Percentiles rank a stretch among this genome's conserved stretches.
phyloP scores from a whole-genome alignment of 805 yeast genomes.

The Saturnispora silvae region DNA sequence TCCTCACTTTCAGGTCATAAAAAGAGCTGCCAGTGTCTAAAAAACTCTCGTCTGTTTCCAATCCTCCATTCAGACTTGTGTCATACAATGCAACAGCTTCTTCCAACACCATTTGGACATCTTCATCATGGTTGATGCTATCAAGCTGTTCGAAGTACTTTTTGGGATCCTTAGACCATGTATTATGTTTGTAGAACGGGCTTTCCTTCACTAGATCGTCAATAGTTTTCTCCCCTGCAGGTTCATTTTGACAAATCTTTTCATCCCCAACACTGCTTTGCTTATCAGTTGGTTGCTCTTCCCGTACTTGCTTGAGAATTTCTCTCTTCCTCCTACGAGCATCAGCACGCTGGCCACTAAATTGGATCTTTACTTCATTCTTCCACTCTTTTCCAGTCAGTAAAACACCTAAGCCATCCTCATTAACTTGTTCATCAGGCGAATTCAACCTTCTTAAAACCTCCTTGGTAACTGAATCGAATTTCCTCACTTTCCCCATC shows the following conservation, averaged over 20 bases:
- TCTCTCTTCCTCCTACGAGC: no score
- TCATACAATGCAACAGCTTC: slow-evolving; percentile 6
- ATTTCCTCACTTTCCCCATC: slow-evolving; percentile 3
- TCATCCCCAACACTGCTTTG: neutral
- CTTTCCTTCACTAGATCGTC: slow-evolving; percentile 3
- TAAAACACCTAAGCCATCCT: slow-evolving; percentile 1
- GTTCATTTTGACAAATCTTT: neutral
- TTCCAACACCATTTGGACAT: neutral
- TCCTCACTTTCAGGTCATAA: neutral
- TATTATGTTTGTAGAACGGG: slow-evolving; percentile 2
- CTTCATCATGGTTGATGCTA: neutral
- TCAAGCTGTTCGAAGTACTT: neutral
- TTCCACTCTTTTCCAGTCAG: slow-evolving; percentile 7
- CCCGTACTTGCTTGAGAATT: no score
- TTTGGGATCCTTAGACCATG: neutral
- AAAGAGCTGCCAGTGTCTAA: no score
- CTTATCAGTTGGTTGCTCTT: no score
- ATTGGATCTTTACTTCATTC: neutral
- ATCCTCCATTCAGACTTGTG: slow-evolving; percentile 6
- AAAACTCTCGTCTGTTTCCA: no score
- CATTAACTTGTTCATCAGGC: neutral
- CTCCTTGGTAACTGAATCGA: slow-evolving; percentile 8
- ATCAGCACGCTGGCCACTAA: no score
- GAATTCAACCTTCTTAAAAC: slow-evolving; percentile 4
- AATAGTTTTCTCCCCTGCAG: neutral